A percentile compares a stretch with the other conserved stretches of the same genome.
phyloP scores from a whole-genome alignment of 192 early-diverging fungal species.

The Umbelopsis sp. region DNA sequence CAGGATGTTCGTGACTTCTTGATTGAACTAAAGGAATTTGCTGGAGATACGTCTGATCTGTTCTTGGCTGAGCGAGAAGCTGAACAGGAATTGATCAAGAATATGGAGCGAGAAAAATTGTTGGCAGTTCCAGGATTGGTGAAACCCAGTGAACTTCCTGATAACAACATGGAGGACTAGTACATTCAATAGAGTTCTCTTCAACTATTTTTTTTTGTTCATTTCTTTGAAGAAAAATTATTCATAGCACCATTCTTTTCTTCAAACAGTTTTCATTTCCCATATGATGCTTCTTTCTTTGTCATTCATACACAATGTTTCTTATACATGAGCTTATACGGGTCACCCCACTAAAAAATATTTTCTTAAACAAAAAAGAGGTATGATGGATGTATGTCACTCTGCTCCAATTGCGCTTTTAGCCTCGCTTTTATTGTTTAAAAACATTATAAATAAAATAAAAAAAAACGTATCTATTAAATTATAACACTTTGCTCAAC shows the following conservation, averaged over 20 bases:
- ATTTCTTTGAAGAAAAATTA: background rate
- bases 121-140: slow-evolving; percentile 94
- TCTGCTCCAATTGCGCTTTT: too few relatives aligned
- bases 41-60: slow-evolving; percentile 80
- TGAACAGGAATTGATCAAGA: slow-evolving; percentile 74
- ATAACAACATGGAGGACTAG: slow-evolving; percentile 53
- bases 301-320: slow-evolving; percentile 3
- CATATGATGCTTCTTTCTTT: background rate
- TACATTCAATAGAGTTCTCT: too few relatives aligned
- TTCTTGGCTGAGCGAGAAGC: slow-evolving; percentile 91
- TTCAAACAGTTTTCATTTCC: background rate
- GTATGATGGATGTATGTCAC: too few relatives aligned
- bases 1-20: slow-evolving; percentile 95
- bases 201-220: too few relatives aligned
- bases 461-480: too few relatives aligned
- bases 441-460: too few relatives aligned
- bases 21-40: slow-evolving; percentile 93
- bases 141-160: slow-evolving; percentile 85
- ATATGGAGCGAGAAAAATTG: slow-evolving; percentile 80
- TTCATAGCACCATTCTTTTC: background rate
- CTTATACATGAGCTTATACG: slow-evolving; percentile 13
- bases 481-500: too few relatives aligned
- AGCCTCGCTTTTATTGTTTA: too few relatives aligned
- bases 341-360: too few relatives aligned
- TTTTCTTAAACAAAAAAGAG: too few relatives aligned